Evolutionary conservation across 495 filamentous ascomycete species (phyloP).

Genomic region (Friedmanniomyces simplex): DNA sequence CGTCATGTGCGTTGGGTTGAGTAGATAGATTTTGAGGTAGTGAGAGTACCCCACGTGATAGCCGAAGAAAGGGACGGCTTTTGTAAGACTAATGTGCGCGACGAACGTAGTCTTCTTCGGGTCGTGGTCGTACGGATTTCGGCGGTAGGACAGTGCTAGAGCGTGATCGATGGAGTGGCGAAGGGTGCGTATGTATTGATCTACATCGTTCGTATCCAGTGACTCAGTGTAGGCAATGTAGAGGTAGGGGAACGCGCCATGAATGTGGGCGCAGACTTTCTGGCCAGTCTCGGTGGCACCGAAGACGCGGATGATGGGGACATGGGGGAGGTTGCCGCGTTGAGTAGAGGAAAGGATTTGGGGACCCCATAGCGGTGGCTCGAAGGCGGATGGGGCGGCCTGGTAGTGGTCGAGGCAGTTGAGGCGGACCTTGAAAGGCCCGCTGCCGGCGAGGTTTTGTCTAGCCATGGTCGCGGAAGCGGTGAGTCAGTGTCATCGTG

Average conservation of each 20-base stretch:
- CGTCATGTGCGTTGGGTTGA: constrained; percentile 73
- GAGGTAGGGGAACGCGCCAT: constrained; percentile 90
- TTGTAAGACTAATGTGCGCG: constrained; percentile 80
- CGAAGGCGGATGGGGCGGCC: constrained; percentile 61
- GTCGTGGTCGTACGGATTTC: constrained; percentile 56
- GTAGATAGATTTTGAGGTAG: constrained; percentile 87
- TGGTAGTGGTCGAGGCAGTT: constrained; percentile 96
- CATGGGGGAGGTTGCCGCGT: constrained; percentile 49
- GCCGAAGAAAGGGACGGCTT: constrained; percentile 94
- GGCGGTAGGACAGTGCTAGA: constrained; percentile 66
- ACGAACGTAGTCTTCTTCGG: constrained; percentile 49
- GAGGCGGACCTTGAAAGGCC: constrained; percentile 64
- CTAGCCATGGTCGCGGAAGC: too few species aligned
- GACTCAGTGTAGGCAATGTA: constrained; percentile 77
- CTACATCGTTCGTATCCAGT: constrained; percentile 53
- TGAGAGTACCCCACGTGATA: constrained; percentile 85
- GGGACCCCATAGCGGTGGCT: constrained; percentile 57
- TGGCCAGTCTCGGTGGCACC: constrained; percentile 91
- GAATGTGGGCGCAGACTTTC: constrained; percentile 92
- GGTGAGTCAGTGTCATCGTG: too few species aligned
- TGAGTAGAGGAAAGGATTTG: constrained; percentile 38
- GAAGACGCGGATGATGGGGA: constrained; percentile 85
- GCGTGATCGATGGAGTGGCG: constrained; percentile 79
- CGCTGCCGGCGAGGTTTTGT: background rate
- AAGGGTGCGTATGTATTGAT: constrained; percentile 57